These are phyloP conservation scores for Microstegium vimineum DNA, from an alignment of 176 grass and related monocot genomes.

Conservation along the genomic window DNA sequence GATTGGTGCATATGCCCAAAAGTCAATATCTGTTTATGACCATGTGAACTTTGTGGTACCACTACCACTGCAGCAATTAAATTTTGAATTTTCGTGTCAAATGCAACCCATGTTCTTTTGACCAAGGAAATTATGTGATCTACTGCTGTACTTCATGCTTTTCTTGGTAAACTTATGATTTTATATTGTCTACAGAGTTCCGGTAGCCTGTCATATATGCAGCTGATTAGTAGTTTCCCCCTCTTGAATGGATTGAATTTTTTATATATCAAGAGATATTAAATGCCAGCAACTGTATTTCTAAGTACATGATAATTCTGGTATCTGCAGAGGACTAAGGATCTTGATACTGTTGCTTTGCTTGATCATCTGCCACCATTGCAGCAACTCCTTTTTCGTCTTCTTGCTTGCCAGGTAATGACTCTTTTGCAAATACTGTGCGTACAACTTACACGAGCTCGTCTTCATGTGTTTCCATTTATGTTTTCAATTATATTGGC, in stretches of 20 bases:
- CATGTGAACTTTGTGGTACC: background rate
- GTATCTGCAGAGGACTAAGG: constrained; percentile 72
- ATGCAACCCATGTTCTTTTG: background rate
- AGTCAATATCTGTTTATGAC: background rate
- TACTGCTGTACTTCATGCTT: constrained; percentile 1
- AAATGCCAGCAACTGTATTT: background rate
- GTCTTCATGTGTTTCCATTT: constrained; percentile 8
- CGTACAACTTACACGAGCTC: background rate
- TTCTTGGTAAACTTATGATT: background rate
- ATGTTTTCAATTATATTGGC: constrained; percentile 16
- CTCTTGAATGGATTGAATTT: background rate
- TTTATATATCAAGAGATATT: background rate
- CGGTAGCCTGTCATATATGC: background rate
- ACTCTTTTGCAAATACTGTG: background rate
- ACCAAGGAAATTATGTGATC: background rate
- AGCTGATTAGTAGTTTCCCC: background rate
- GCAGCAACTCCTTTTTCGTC: constrained; percentile 79
- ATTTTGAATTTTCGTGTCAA: background rate
- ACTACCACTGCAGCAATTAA: background rate
- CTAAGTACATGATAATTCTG: constrained; percentile 24
- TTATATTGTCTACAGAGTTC: background rate
- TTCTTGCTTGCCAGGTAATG: constrained; percentile 93
- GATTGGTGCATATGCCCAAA: background rate
- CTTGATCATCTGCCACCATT: constrained; percentile 92
- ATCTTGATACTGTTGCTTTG: constrained; percentile 71